phyloP scores from a whole-genome alignment of 495 filamentous ascomycete genomes.

The Chaetomidium leptoderma region DNA sequence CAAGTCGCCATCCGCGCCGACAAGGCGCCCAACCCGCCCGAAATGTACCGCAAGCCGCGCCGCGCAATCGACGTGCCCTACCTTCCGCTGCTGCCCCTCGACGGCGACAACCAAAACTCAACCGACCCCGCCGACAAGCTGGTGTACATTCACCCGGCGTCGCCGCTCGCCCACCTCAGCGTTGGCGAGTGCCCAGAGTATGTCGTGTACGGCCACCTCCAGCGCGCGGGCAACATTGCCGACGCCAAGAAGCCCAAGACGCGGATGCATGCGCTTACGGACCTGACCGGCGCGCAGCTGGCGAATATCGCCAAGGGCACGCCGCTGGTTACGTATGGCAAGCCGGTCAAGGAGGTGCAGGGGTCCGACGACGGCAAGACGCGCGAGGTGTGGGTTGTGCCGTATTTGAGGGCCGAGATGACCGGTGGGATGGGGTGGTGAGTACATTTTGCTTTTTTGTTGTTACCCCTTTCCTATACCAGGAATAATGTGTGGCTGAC shows the following conservation, averaged over 20 bases:
- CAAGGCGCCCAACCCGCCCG: conserved; percentile 67
- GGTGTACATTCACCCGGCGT: conserved; percentile 85
- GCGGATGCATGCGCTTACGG: conserved; percentile 81
- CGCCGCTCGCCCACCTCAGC: conserved; percentile 66
- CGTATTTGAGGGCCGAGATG: conserved; percentile 61
- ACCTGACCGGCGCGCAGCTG: conserved; percentile 70
- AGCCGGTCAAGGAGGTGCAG: conserved; percentile 73
- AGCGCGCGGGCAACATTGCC: conserved; percentile 55
- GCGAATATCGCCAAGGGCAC: conserved; percentile 78
- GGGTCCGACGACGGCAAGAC: conserved; percentile 46
- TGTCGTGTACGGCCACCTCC: conserved; percentile 80
- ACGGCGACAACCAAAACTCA: conserved; percentile 36
- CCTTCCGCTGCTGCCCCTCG: conserved; percentile 74
- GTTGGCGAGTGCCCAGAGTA: conserved; percentile 72
- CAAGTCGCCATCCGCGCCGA: conserved; percentile 93
- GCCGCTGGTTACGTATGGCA: conserved; percentile 77
- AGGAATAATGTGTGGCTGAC: not conserved
- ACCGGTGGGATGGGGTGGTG: conserved; percentile 60
- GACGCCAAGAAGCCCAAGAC: conserved; percentile 63
- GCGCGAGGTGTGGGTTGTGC: conserved; percentile 79
- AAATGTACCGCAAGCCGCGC: conserved; percentile 63
- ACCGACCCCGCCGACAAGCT: conserved; percentile 42
- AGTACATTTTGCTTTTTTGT: not conserved
- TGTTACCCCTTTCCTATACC: not conserved
- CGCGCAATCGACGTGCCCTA: conserved; percentile 88